Evolutionary conservation across 495 filamentous ascomycete genomes (phyloP).

Genomic region (Hypoxylon cercidicola): DNA sequence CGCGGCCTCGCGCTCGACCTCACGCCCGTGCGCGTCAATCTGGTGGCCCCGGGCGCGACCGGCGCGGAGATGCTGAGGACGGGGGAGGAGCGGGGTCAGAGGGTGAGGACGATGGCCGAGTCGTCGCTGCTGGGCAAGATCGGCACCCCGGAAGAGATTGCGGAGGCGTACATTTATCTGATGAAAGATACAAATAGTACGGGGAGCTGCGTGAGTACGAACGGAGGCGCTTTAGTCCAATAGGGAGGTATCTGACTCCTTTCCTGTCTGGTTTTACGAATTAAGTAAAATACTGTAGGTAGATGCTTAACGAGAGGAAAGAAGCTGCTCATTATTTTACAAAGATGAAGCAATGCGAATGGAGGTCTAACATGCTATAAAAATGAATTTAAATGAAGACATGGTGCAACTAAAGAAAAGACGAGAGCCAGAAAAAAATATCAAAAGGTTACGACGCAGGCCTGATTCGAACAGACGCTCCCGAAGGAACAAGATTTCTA

Average conservation of each 20-base stretch:
- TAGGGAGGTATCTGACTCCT: background rate
- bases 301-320: too few species aligned
- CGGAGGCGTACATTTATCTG: conserved; percentile 66
- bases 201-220: conserved; percentile 44
- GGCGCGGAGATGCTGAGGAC: conserved; percentile 58
- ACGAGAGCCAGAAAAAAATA: background rate
- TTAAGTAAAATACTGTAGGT: too few species aligned
- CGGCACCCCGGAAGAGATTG: conserved; percentile 63
- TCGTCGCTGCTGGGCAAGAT: conserved; percentile 52
- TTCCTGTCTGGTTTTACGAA: too few species aligned
- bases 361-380: too few species aligned
- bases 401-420: background rate
- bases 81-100: conserved; percentile 39
- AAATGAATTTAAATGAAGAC: background rate
- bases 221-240: conserved; percentile 22
- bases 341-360: too few species aligned
- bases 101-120: conserved; percentile 42
- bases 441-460: conserved; percentile 1
- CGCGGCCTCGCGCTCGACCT: conserved; percentile 64
- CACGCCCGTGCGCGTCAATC: conserved; percentile 58
- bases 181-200: conserved; percentile 67
- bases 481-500: conserved; percentile 27
- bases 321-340: too few species aligned
- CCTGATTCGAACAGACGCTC: conserved; percentile 25
- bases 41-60: conserved; percentile 60